phyloP scores from a whole-genome alignment of 1,284 basidiomycete species.

The Fistulinella staudtii region DNA sequence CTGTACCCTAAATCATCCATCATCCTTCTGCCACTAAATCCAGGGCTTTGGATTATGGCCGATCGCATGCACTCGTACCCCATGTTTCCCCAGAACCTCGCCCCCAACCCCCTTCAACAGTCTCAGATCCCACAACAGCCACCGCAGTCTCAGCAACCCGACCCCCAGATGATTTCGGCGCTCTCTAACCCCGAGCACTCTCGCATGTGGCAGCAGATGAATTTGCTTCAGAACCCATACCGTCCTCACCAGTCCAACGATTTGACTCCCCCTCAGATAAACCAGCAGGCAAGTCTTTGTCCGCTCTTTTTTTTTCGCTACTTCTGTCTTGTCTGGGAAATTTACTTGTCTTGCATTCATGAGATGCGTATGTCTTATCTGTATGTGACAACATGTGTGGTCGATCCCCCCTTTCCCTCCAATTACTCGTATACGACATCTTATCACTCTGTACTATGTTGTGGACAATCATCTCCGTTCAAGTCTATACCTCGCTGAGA shows the following conservation, averaged over 20 bases:
- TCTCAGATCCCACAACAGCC: conserved; percentile 41
- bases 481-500: conserved; percentile 6
- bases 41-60: conserved; percentile 47
- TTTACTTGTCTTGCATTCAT: conserved; percentile 10
- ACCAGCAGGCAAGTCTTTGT: conserved; percentile 44
- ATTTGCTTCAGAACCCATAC: conserved; percentile 45
- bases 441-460: conserved; percentile 11
- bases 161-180: conserved; percentile 38
- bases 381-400: conserved; percentile 9
- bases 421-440: conserved; percentile 8
- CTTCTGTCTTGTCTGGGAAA: conserved; percentile 15
- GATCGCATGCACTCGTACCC: conserved; percentile 54
- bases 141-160: conserved; percentile 36
- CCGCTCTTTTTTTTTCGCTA: conserved; percentile 10
- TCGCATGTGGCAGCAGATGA: conserved; percentile 56
- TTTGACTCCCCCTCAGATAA: conserved; percentile 38
- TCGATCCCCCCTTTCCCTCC: conserved; percentile 19
- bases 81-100: conserved; percentile 46
- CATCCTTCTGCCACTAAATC: conserved; percentile 23
- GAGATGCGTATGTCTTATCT: conserved; percentile 15
- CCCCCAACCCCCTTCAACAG: conserved; percentile 43
- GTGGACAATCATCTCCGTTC: background rate
- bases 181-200: conserved; percentile 44
- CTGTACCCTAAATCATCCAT: conserved; percentile 28
- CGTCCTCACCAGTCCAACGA: conserved; percentile 41